Percentiles rank a stretch among this genome's conserved stretches.
These are phyloP conservation scores for Thelonectria rubi DNA, from an alignment of 2,329 filamentous ascomycete genomes.

Conservation along the genomic window DNA sequence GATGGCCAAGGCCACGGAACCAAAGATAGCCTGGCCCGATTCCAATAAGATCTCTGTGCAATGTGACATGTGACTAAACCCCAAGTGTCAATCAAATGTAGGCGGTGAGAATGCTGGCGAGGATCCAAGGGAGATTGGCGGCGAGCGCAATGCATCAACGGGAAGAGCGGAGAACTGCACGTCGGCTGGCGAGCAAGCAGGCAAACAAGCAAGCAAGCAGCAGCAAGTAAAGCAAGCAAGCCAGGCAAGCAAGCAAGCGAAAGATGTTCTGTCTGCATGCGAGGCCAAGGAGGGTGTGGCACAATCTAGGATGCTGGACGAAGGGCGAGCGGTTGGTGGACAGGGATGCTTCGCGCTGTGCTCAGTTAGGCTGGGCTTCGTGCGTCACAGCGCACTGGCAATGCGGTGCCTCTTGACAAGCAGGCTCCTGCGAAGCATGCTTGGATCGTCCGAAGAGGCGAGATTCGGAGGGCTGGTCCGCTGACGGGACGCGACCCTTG, in stretches of 20 bases:
- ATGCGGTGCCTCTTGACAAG: conserved; percentile 17
- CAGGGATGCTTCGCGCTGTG: conserved; percentile 4
- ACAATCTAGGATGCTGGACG: conserved; percentile 24
- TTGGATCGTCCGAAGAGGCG: conserved; percentile 17
- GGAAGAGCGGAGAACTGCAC: conserved; percentile 18
- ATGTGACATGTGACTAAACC: conserved; percentile 61
- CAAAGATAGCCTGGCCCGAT: conserved; percentile 36
- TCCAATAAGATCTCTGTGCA: conserved; percentile 56
- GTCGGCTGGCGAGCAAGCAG: conserved; percentile 6
- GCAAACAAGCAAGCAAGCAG: conserved; percentile 5
- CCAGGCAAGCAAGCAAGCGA: conserved; percentile 24
- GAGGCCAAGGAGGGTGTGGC: conserved; percentile 30
- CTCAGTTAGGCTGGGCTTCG: neutral
- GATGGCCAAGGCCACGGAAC: conserved; percentile 22
- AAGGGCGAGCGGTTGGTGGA: conserved; percentile 14
- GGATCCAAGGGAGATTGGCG: neutral
- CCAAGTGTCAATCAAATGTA: conserved; percentile 39
- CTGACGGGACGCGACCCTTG: conserved; percentile 21
- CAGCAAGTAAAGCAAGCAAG: conserved; percentile 13
- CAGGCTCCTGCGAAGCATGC: conserved; percentile 27
- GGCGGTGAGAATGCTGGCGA: conserved; percentile 18
- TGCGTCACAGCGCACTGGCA: neutral
- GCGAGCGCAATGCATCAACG: conserved; percentile 18
- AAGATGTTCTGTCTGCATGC: conserved; percentile 21
- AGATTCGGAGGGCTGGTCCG: neutral